Percentiles rank a stretch among this genome's conserved stretches.
These are phyloP conservation scores for Pterocarpus santalinus DNA, from an alignment of 306 rosid genomes.

Conservation along the genomic window DNA sequence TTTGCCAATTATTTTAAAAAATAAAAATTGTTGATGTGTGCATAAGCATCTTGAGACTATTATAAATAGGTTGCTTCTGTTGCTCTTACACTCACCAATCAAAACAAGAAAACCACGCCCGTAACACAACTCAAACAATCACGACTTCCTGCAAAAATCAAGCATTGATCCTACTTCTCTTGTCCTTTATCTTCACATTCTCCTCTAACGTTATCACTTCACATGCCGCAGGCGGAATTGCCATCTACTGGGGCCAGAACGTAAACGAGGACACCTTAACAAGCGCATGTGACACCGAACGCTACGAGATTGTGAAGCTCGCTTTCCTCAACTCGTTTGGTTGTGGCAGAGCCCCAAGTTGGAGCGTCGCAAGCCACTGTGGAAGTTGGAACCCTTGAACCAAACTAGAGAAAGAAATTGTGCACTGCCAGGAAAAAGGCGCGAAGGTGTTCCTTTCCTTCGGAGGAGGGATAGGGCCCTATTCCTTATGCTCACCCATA, in stretches of 20 bases:
- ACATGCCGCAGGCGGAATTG: background rate
- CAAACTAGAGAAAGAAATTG: constrained; percentile 53
- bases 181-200: background rate
- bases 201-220: background rate
- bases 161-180: no score
- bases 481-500: background rate
- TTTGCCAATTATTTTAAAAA: no score
- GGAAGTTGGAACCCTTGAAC: constrained; percentile 21
- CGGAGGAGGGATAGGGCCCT: background rate
- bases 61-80: no score
- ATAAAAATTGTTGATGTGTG: no score
- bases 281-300: constrained; percentile 54
- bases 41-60: no score
- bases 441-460: constrained; percentile 40
- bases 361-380: constrained; percentile 53
- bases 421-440: constrained; percentile 9
- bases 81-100: no score
- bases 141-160: no score
- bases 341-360: background rate
- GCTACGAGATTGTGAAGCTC: constrained; percentile 46
- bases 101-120: no score
- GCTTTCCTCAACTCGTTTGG: constrained; percentile 51
- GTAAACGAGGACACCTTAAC: constrained; percentile 44
- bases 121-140: no score
- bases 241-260: constrained; percentile 59